Conservation (phyloP, 1,284 basidiomycete genomes). For the Marasmius sp. region DNA sequence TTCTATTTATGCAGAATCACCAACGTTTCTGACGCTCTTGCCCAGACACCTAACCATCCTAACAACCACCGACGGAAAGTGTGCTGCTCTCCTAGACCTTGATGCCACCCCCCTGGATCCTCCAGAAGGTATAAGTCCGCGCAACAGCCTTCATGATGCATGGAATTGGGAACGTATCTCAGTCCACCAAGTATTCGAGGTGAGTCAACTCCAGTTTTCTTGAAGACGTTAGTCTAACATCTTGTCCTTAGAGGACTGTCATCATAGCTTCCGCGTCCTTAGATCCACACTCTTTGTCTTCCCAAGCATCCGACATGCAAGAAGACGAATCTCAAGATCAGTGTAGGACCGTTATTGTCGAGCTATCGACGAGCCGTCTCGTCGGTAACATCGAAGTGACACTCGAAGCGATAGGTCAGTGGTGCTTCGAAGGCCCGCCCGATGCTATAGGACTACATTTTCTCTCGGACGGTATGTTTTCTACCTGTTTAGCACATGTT, state of each 20-base stretch:
- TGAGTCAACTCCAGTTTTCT: constrained; percentile 20
- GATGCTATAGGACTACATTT: constrained; percentile 44
- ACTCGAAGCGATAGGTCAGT: constrained; percentile 53
- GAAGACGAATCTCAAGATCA: constrained; percentile 36
- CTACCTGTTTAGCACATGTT: background rate
- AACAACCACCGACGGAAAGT: constrained; percentile 42
- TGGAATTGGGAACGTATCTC: constrained; percentile 53
- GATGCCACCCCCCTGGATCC: constrained; percentile 24
- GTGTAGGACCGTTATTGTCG: constrained; percentile 48
- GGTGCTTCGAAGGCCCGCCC: constrained; percentile 50
- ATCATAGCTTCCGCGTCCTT: constrained; percentile 46
- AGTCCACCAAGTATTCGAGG: constrained; percentile 43
- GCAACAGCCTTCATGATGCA: constrained; percentile 29
- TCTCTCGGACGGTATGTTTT: constrained; percentile 43
- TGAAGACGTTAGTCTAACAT: constrained; percentile 7
- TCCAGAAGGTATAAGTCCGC: constrained; percentile 26
- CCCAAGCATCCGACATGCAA: constrained; percentile 29
- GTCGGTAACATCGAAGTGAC: constrained; percentile 34
- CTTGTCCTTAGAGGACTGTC: constrained; percentile 31
- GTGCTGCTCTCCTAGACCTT: constrained; percentile 32
- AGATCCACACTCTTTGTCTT: constrained; percentile 34
- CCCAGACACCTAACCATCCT: constrained; percentile 43
- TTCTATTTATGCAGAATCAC: constrained; percentile 5
- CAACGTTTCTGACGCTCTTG: constrained; percentile 5
- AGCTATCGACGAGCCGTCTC: constrained; percentile 37